A percentile compares a stretch with the other conserved stretches of the same genome.
Evolutionary conservation across 805 yeast species (phyloP).

Genomic region (Grigorovia jiainica): DNA sequence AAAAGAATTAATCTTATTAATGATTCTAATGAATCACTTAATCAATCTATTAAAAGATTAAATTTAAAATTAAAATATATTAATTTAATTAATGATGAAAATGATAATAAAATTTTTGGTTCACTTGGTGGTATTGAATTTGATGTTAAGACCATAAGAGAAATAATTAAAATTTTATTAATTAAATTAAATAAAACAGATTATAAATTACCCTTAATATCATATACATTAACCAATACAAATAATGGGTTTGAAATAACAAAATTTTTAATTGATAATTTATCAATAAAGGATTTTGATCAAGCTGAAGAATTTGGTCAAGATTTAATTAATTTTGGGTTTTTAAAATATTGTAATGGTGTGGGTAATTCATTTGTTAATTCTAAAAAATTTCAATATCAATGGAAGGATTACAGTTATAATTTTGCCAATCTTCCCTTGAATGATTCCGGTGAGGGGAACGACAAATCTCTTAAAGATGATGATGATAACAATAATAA

Average conservation of each 20-base stretch:
- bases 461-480: background rate
- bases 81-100: slow-evolving; percentile 17
- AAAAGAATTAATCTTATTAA: slow-evolving; percentile 12
- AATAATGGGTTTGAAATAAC: slow-evolving; percentile 28
- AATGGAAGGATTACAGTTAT: slow-evolving; percentile 69
- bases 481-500: too few relatives aligned
- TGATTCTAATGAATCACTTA: slow-evolving; percentile 16
- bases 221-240: slow-evolving; percentile 22
- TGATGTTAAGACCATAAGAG: slow-evolving; percentile 30
- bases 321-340: slow-evolving; percentile 52
- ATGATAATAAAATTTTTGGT: slow-evolving; percentile 23
- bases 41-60: slow-evolving; percentile 17
- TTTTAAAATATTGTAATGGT: slow-evolving; percentile 41
- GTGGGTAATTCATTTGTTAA: slow-evolving; percentile 71
- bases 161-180: slow-evolving; percentile 35
- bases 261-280: slow-evolving; percentile 20
- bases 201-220: slow-evolving; percentile 54
- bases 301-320: slow-evolving; percentile 70
- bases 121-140: slow-evolving; percentile 24
- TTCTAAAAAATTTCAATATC: slow-evolving; percentile 64
- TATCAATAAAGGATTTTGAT: slow-evolving; percentile 34
- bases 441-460: background rate
- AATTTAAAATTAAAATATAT: slow-evolving; percentile 18
- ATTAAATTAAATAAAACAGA: slow-evolving; percentile 42
- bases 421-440: slow-evolving; percentile 37